Conservation (phyloP, 495 filamentous ascomycete genomes). For the Penicillium soppii region DNA sequence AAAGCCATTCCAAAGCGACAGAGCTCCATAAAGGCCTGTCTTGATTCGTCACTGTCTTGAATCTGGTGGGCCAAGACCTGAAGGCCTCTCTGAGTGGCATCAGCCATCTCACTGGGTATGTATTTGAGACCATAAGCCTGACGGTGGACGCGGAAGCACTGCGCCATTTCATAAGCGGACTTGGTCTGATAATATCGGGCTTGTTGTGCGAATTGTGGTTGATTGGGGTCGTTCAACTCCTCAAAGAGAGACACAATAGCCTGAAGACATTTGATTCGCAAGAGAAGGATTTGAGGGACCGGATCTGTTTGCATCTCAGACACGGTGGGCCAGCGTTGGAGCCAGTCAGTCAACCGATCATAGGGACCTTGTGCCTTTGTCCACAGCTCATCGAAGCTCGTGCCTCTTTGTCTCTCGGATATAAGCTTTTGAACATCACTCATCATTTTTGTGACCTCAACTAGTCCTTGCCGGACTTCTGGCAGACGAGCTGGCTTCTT, state of each 20-base stretch:
- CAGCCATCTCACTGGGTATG: constrained; percentile 33
- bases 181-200: constrained; percentile 17
- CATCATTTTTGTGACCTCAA: constrained; percentile 25
- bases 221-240: constrained; percentile 19
- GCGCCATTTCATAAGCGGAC: constrained; percentile 32
- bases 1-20: constrained; percentile 31
- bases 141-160: constrained; percentile 31
- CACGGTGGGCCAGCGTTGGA: constrained; percentile 22
- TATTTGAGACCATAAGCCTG: constrained; percentile 33
- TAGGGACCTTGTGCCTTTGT: constrained; percentile 20
- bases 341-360: constrained; percentile 27
- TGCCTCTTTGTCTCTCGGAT: constrained; percentile 20
- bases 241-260: constrained; percentile 25
- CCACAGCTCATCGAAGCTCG: constrained; percentile 19
- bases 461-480: constrained; percentile 24
- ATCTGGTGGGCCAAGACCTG: constrained; percentile 26
- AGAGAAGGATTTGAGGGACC: constrained; percentile 34
- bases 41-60: constrained; percentile 19
- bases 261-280: constrained; percentile 34
- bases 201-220: constrained; percentile 15
- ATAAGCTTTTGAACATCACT: constrained; percentile 29
- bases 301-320: constrained; percentile 21
- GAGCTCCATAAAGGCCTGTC: constrained; percentile 32
- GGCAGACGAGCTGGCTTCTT: constrained; percentile 33
- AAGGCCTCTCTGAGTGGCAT: constrained; percentile 28